These are phyloP conservation scores for Aleurites moluccanus DNA, from an alignment of 441 rosid species.

Conservation along the genomic window DNA sequence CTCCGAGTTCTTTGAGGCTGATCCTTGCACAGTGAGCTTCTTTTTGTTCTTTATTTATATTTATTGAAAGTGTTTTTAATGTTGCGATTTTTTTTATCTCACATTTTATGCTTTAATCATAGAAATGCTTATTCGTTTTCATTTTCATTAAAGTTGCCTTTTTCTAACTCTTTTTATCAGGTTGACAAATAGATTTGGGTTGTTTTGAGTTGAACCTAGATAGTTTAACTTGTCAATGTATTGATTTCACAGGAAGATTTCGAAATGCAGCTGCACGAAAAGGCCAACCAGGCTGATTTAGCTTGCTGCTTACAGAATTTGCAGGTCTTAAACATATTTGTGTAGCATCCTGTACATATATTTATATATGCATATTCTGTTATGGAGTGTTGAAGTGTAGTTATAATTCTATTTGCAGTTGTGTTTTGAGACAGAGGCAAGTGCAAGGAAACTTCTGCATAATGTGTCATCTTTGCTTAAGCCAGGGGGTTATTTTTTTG, in stretches of 20 bases:
- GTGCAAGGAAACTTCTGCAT: constrained; percentile 74
- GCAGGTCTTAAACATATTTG: constrained; percentile 51
- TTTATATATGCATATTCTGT: not conserved
- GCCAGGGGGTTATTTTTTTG: constrained; percentile 96
- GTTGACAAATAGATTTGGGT: not conserved
- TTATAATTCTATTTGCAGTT: constrained; percentile 44
- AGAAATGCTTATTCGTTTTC: too few relatives aligned
- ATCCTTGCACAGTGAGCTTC: constrained; percentile 68
- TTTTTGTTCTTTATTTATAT: not conserved
- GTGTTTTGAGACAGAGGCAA: constrained; percentile 92
- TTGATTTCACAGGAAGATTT: constrained; percentile 61
- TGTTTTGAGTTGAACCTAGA: not conserved
- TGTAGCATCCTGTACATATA: not conserved
- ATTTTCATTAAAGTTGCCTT: not conserved
- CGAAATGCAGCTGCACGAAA: constrained; percentile 56
- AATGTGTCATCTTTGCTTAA: constrained; percentile 83
- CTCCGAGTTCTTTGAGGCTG: constrained; percentile 77
- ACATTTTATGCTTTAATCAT: not conserved
- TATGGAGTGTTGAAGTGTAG: not conserved
- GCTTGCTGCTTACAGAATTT: constrained; percentile 94
- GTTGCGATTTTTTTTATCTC: not conserved
- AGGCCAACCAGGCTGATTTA: constrained; percentile 61
- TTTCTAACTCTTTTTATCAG: too few relatives aligned
- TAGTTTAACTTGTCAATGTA: not conserved
- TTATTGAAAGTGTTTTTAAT: not conserved